Percentiles rank a stretch among this genome's conserved stretches.
Conservation (phyloP, 345 rosid genomes). For the Moricandia moricandioides region DNA sequence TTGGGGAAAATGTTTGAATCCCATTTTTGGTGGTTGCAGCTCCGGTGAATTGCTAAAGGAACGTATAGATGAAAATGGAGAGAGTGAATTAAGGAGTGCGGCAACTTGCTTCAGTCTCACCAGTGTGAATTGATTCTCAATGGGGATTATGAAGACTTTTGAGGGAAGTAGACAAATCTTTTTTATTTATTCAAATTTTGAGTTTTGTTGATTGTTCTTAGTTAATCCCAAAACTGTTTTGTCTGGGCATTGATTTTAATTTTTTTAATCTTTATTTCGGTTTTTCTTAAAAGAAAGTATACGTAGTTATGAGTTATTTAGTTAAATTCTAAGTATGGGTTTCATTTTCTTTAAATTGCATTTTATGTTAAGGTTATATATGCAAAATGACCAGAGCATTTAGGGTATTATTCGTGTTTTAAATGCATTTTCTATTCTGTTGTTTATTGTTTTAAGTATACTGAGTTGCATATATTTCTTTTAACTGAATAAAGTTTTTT, state of each 20-base stretch:
- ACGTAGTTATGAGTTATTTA: neutral
- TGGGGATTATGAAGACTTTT: neutral
- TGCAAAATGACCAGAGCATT: neutral
- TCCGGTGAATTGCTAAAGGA: slow-evolving; percentile 65
- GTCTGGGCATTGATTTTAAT: neutral
- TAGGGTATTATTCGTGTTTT: neutral
- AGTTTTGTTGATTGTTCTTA: neutral
- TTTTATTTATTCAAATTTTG: neutral
- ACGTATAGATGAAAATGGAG: slow-evolving; percentile 48
- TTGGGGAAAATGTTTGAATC: neutral
- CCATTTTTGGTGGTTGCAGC: slow-evolving; percentile 40
- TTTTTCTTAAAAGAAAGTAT: neutral
- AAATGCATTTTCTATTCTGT: too few species aligned
- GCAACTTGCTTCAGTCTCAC: slow-evolving; percentile 84
- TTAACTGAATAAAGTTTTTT: too few species aligned
- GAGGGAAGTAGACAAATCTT: neutral
- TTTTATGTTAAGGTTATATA: neutral
- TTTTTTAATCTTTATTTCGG: neutral
- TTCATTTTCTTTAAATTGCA: neutral
- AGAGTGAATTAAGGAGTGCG: slow-evolving; percentile 77
- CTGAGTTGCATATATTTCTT: too few species aligned
- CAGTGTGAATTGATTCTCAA: slow-evolving; percentile 53
- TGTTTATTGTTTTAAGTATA: too few species aligned
- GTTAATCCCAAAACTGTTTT: neutral
- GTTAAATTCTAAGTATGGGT: neutral